These are phyloP conservation scores for Plasmodium ovale DNA, from an alignment of 169 alveolate species.

Conservation along the genomic window DNA sequence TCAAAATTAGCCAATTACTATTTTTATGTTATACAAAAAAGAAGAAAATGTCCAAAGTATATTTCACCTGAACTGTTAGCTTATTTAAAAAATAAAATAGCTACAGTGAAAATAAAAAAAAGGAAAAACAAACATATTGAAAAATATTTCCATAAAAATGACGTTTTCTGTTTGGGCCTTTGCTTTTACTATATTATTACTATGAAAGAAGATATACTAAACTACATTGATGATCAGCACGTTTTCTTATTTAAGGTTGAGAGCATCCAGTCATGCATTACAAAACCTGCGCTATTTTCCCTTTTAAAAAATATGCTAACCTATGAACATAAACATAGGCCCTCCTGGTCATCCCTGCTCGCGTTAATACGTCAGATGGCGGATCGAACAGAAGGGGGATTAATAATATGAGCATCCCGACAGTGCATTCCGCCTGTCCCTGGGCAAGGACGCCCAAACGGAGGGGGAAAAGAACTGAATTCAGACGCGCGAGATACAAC, in stretches of 20 bases:
- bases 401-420: too few species aligned
- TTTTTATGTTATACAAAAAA: slow-evolving; percentile 40
- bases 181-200: slow-evolving; percentile 57
- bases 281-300: slow-evolving; percentile 17
- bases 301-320: slow-evolving; percentile 28
- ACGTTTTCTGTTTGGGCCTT: slow-evolving; percentile 56
- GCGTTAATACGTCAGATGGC: background rate
- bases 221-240: slow-evolving; percentile 13
- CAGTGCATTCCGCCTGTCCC: too few species aligned
- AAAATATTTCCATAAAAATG: slow-evolving; percentile 33
- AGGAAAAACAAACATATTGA: slow-evolving; percentile 41
- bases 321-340: slow-evolving; percentile 36
- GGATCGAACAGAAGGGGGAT: background rate
- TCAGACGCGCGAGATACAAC: too few species aligned
- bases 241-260: slow-evolving; percentile 34
- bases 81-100: slow-evolving; percentile 40
- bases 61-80: slow-evolving; percentile 55
- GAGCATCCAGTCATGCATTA: background rate
- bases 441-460: too few species aligned
- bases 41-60: slow-evolving; percentile 25
- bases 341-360: slow-evolving; percentile 17
- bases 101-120: background rate
- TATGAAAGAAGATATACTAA: slow-evolving; percentile 53
- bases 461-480: too few species aligned
- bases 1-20: slow-evolving; percentile 26